phyloP scores from a whole-genome alignment of 495 filamentous ascomycete genomes.

The Margaritispora aquatica region DNA sequence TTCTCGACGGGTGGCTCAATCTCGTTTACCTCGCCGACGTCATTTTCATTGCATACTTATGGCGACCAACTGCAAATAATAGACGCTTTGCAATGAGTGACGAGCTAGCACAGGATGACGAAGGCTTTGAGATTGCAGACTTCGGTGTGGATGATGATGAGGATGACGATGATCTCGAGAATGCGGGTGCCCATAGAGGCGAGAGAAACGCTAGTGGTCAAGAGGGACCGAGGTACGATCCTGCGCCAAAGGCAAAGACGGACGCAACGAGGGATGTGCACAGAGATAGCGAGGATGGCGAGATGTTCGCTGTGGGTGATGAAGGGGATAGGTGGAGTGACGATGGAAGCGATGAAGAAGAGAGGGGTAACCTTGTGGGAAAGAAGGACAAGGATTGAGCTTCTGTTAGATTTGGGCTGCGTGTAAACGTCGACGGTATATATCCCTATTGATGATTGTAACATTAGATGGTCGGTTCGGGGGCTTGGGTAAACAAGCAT shows the following conservation, averaged over 20 bases:
- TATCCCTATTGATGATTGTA: background rate
- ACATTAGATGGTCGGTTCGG: background rate
- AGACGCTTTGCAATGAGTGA: conserved; percentile 98
- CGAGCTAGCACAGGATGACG: conserved; percentile 95
- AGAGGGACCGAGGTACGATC: conserved; percentile 28
- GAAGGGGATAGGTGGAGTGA: conserved; percentile 73
- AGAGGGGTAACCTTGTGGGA: conserved; percentile 56
- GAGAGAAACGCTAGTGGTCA: conserved; percentile 30
- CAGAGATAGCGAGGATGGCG: conserved; percentile 76
- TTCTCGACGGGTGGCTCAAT: conserved; percentile 96
- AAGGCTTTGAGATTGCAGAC: conserved; percentile 91
- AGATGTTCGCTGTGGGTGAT: conserved; percentile 92
- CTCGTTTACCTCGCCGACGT: conserved; percentile 93
- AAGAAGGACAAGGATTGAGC: conserved; percentile 6
- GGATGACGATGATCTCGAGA: conserved; percentile 62
- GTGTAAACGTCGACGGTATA: background rate
- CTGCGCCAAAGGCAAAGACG: conserved; percentile 10
- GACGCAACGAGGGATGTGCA: conserved; percentile 21
- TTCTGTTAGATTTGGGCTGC: background rate
- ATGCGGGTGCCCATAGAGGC: conserved; percentile 52
- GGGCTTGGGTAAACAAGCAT: background rate
- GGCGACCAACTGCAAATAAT: conserved; percentile 96
- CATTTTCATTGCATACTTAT: conserved; percentile 89
- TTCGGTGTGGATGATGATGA: conserved; percentile 68
- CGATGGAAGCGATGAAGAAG: conserved; percentile 55